Evolutionary conservation across 345 rosid genomes (phyloP), one percentile per base, ranked within the genome.

Genomic region (Rhodamnia argentea): DNA sequence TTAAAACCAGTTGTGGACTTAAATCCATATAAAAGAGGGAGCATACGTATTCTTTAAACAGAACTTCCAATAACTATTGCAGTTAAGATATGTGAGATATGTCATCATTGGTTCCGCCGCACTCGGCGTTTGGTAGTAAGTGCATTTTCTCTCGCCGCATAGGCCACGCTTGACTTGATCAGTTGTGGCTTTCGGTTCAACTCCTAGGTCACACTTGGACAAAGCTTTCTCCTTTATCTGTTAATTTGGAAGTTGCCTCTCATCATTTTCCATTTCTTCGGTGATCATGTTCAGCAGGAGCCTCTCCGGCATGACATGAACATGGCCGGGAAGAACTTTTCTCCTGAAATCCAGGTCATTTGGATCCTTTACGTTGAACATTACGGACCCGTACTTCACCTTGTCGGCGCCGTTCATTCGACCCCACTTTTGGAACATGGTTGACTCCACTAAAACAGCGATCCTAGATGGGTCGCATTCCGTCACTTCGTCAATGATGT

Each of bases 101-200:
- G 95, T 89, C 13, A 93, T 92, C 92, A 93, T 93, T 5, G 95
- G 94, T 85, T 93, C 93, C 84, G 92, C 93, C 0, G 91, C 94
- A 15, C 95, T 93, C 88, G 91, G 94, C 90, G 91, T 85, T 85
- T 90, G 93, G 64, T 89, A 78, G 89, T 92, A 91, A 18, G 89
- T 92, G 83, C 86, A 84, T 83, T 85, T 88, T 53, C 92, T 86
- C 78, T 91, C 90, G 26, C 92, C 86, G 40, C 94, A 92, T 7
- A 90, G 87, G n/a, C 88, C 84, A 29, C 94, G 90, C 90, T 85
- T 90, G 84, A 93, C 92, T 86, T 91, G 92, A 86, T 91, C 92
- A 0, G 93, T 92, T 32, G 95, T 92, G 83, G 92, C 92, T 83
- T 88, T 83, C 14, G 89, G 85, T 12, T 85, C 85, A 3, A 57